Conservation (phyloP, 2,329 filamentous ascomycete genomes). For the Aspergillus felis region DNA sequence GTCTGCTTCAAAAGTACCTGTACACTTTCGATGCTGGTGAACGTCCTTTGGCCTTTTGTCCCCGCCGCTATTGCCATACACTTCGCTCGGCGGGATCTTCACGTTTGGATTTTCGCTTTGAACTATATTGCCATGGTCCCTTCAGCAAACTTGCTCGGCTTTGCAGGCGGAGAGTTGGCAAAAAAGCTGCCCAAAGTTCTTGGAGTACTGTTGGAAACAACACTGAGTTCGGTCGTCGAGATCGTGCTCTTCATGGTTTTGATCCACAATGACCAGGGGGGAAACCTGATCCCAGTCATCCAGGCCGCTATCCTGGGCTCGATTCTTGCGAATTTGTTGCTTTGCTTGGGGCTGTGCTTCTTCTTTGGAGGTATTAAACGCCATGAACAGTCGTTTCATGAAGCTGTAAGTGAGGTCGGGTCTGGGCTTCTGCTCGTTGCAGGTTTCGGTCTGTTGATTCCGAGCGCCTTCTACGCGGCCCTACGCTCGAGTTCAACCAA, state of each 20-base stretch:
- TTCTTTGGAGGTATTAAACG: conserved; percentile 68
- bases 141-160: conserved; percentile 70
- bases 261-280: conserved; percentile 50
- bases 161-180: conserved; percentile 67
- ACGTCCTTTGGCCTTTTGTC: conserved; percentile 71
- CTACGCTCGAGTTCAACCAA: conserved; percentile 42
- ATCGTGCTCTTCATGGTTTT: conserved; percentile 79
- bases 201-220: conserved; percentile 47
- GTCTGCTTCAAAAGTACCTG: conserved; percentile 64
- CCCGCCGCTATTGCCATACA: conserved; percentile 66
- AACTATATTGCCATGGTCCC: conserved; percentile 76
- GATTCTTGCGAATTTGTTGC: conserved; percentile 73
- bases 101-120: conserved; percentile 64
- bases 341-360: conserved; percentile 78
- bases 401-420: conserved; percentile 73
- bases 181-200: conserved; percentile 72
- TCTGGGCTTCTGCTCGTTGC: conserved; percentile 73
- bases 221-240: conserved; percentile 71
- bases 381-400: conserved; percentile 66
- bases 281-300: conserved; percentile 62
- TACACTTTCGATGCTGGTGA: conserved; percentile 60
- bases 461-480: conserved; percentile 46
- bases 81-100: conserved; percentile 52
- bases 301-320: conserved; percentile 80
- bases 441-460: conserved; percentile 51